phyloP scores from a whole-genome alignment of 805 yeast genomes.

The Schizosaccharomyces lindneri region DNA sequence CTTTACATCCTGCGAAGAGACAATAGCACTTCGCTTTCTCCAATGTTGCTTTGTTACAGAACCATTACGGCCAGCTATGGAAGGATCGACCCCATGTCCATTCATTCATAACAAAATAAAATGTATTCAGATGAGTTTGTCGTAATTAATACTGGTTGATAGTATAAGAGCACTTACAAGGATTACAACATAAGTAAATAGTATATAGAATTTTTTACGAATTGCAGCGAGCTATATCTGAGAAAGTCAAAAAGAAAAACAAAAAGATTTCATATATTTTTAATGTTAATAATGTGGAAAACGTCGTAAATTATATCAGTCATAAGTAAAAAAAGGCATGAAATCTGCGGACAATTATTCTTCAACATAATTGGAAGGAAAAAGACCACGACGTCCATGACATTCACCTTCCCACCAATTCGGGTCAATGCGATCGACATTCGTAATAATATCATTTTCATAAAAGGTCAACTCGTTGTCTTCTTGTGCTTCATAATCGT shows the following conservation, averaged over 20 bases:
- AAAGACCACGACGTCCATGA: slow-evolving; percentile 55
- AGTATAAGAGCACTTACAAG: too few species aligned
- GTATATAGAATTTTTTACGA: background rate
- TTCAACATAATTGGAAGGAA: slow-evolving; percentile 73
- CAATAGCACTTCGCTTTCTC: background rate
- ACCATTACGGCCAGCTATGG: background rate
- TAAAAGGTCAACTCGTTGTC: slow-evolving; percentile 70
- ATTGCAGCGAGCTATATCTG: background rate
- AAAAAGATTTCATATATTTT: too few species aligned
- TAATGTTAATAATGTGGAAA: background rate
- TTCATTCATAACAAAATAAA: background rate
- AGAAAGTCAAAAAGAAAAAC: too few species aligned
- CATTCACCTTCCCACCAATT: slow-evolving; percentile 93
- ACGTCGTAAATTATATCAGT: background rate
- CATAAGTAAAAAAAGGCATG: background rate
- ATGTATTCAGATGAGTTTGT: background rate
- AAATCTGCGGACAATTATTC: background rate
- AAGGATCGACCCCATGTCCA: background rate
- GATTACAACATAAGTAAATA: too few species aligned
- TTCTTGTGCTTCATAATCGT: slow-evolving; percentile 72
- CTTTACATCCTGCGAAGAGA: too few species aligned
- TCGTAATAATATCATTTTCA: slow-evolving; percentile 60
- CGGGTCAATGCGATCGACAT: slow-evolving; percentile 72
- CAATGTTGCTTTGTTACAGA: background rate
- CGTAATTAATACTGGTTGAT: too few species aligned